Conservation (phyloP, 139 green algal species). For the Marvania coccoides region DNA sequence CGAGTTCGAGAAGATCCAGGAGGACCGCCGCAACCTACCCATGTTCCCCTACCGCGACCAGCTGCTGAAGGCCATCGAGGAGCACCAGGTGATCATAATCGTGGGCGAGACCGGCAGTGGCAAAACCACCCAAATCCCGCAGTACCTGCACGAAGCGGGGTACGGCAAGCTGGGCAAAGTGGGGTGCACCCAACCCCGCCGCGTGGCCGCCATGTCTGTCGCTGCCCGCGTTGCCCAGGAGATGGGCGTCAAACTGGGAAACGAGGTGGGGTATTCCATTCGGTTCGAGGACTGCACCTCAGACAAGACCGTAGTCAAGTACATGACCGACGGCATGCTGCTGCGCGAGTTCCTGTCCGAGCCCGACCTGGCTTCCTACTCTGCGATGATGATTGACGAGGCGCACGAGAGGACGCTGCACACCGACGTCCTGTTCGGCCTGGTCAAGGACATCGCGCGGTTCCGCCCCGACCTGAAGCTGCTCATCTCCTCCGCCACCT, state of each 20-base stretch:
- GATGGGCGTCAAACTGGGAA: slow-evolving; percentile 86
- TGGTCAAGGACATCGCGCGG: slow-evolving; percentile 81
- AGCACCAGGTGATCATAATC: slow-evolving; percentile 92
- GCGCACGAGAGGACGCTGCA: slow-evolving; percentile 95
- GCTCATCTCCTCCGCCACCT: slow-evolving; percentile 86
- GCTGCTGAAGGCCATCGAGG: slow-evolving; percentile 72
- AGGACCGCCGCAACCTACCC: slow-evolving; percentile 66
- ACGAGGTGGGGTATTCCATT: slow-evolving; percentile 96
- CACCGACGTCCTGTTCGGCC: slow-evolving; percentile 94
- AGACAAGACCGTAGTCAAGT: slow-evolving; percentile 96
- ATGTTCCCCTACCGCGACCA: slow-evolving; percentile 76
- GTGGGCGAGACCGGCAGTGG: slow-evolving; percentile 93
- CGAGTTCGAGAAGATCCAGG: slow-evolving; percentile 67
- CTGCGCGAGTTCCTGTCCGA: slow-evolving; percentile 94
- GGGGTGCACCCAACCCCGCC: slow-evolving; percentile 87
- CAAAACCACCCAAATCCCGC: slow-evolving; percentile 91
- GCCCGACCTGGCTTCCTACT: slow-evolving; percentile 88
- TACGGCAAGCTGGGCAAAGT: slow-evolving; percentile 81
- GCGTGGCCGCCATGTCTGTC: slow-evolving; percentile 95
- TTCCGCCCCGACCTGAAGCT: slow-evolving; percentile 93
- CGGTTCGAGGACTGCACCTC: slow-evolving; percentile 98
- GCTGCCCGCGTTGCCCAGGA: slow-evolving; percentile 88
- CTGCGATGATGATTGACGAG: slow-evolving; percentile 94
- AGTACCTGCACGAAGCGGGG: slow-evolving; percentile 95
- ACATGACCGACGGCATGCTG: slow-evolving; percentile 99